Evolutionary conservation across 2,329 filamentous ascomycete species (phyloP), one percentile per base, ranked within the genome.

Genomic region (Clonostachys byssicola): DNA sequence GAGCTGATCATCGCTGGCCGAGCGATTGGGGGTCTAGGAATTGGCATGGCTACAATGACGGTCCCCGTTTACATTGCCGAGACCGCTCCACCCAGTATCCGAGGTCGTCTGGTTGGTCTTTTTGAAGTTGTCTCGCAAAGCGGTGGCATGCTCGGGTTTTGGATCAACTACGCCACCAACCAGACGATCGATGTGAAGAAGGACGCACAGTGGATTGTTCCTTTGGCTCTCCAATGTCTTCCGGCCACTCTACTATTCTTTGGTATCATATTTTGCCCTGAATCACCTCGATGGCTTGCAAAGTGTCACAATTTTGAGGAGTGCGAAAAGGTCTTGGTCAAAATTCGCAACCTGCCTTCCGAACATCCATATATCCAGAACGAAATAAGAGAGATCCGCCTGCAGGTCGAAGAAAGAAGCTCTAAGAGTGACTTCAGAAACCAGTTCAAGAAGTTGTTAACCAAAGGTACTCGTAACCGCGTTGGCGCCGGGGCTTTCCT

Each of bases 61-160:
- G 73, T 82, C 3, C 78, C 78, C 3, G 70, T 81, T 34, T 82
- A 81, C 56, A 74, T 80, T 43, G 74, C 77, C 2, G 79, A 82
- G 57, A 75, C 72, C 54, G 73, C 77, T 0, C 74, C 77, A 53
- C 72, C 77, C 1, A 69, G 67, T 16, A 74, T 68, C 41, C 69
- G 78, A 56, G 76, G 75, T 54, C 57, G 75, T 17, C 72, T 76
- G 14, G 71, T 76, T 33, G 74, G 73, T 34, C 58, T 76, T 12
- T 71, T 73, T 1, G 72, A 77, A 50, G 71, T 76, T 49, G 74
- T 74, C 65, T 73, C 75, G n/a, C 73, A 73, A 9, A 61, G 74
- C 6, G 72, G 70, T n/a, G 73, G 72, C 49, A 74, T 76, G 49
- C 61, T 75, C 9, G 73, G 70, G 2, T 77, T 75, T 59, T 64